A percentile compares a stretch with the other conserved stretches of the same genome.
phyloP scores from a whole-genome alignment of 441 rosid genomes.

The Aquilaria agallochum region DNA sequence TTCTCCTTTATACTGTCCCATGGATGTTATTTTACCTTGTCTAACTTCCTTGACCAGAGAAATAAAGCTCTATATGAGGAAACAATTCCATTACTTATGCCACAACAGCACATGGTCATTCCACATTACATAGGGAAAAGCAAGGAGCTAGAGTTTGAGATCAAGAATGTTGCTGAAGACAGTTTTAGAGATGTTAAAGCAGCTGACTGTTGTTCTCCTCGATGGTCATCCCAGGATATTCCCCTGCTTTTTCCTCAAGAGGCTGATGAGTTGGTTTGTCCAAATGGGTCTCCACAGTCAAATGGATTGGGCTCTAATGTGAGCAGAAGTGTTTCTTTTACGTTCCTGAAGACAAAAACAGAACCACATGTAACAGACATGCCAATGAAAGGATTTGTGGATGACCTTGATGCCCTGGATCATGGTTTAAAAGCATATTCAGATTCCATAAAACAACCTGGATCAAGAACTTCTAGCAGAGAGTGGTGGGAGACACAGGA shows the following conservation, averaged over 20 bases:
- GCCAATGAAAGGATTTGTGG: constrained; percentile 91
- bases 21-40: not conserved
- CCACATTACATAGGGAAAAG: constrained; percentile 91
- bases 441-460: constrained; percentile 29
- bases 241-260: constrained; percentile 94
- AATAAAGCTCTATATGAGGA: constrained; percentile 96
- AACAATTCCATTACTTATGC: constrained; percentile 95
- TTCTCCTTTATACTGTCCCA: constrained; percentile 7
- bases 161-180: constrained; percentile 38
- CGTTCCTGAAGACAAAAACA: constrained; percentile 53
- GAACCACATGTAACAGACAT: constrained; percentile 52
- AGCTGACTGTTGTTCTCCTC: constrained; percentile 75
- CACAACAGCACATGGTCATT: constrained; percentile 99
- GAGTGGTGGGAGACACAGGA: constrained; percentile 98
- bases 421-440: constrained; percentile 31
- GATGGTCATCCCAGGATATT: constrained; percentile 82
- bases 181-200: constrained; percentile 41
- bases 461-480: constrained; percentile 33
- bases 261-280: constrained; percentile 49
- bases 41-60: constrained; percentile 45
- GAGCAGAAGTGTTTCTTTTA: constrained; percentile 49
- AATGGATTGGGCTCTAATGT: constrained; percentile 33
- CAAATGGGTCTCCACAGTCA: constrained; percentile 35
- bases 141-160: constrained; percentile 41
- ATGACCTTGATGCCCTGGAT: constrained; percentile 50